Percentiles rank a stretch among this genome's conserved stretches.
Evolutionary conservation across 2,329 filamentous ascomycete species (phyloP).

Genomic region (Passalora sequoiae): DNA sequence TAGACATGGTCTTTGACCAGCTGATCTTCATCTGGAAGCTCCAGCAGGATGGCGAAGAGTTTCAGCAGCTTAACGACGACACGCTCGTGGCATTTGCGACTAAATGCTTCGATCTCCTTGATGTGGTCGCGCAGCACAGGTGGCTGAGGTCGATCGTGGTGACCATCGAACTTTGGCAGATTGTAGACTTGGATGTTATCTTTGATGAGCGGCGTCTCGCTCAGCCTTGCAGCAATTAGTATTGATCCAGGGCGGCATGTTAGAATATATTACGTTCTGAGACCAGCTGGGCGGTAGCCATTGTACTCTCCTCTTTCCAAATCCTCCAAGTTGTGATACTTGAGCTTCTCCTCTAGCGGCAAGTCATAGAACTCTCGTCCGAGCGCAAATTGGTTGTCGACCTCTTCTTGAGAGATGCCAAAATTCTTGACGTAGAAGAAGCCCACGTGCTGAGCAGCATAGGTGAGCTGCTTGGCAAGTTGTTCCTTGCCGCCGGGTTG

Average conservation of each 20-base stretch:
- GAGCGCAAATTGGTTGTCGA: conserved; percentile 57
- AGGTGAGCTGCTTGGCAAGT: conserved; percentile 50
- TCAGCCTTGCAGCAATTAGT: neutral
- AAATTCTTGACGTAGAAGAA: conserved; percentile 64
- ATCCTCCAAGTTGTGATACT: conserved; percentile 39
- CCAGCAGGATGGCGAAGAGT: conserved; percentile 56
- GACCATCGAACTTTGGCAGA: conserved; percentile 48
- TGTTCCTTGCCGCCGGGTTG: conserved; percentile 50
- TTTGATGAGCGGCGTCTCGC: conserved; percentile 9
- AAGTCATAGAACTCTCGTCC: conserved; percentile 55
- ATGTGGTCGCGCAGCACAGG: conserved; percentile 43
- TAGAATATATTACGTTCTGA: conserved; percentile 10
- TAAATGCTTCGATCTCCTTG: conserved; percentile 53
- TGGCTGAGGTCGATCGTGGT: conserved; percentile 20
- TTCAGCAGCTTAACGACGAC: conserved; percentile 54
- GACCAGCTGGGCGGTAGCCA: conserved; percentile 21
- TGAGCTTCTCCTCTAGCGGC: conserved; percentile 54
- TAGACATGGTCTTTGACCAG: conserved; percentile 55
- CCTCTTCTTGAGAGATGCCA: conserved; percentile 53
- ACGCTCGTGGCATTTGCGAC: conserved; percentile 46
- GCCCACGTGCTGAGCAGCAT: conserved; percentile 42
- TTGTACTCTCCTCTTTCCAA: conserved; percentile 27
- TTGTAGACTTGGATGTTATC: conserved; percentile 59
- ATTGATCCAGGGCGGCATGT: neutral
- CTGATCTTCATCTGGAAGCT: conserved; percentile 55